Conservation (phyloP, 352 stramenopile genomes). For the Globisporangium apiculatum region DNA sequence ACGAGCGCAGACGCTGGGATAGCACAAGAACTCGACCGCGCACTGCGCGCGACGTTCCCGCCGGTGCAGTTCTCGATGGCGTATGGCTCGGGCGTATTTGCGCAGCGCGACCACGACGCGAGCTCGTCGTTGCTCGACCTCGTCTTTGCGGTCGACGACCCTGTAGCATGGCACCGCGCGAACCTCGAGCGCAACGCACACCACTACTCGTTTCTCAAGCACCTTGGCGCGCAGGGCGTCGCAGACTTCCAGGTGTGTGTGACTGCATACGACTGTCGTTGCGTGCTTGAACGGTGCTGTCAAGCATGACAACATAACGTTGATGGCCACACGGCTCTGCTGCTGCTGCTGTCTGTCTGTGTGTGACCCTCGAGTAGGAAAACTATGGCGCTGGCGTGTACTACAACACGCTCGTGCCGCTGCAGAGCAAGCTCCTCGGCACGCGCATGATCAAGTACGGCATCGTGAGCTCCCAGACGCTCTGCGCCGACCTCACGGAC, state of each 20-base stretch:
- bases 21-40: constrained; percentile 28
- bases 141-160: constrained; percentile 83
- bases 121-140: constrained; percentile 84
- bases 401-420: constrained; percentile 80
- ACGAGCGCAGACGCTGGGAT: neutral
- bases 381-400: constrained; percentile 78
- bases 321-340: too few relatives aligned
- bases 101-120: constrained; percentile 67
- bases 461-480: constrained; percentile 72
- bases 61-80: constrained; percentile 73
- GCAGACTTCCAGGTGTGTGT: constrained; percentile 39
- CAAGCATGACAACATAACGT: too few relatives aligned
- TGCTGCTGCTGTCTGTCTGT: too few relatives aligned
- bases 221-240: constrained; percentile 48
- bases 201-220: constrained; percentile 81
- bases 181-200: constrained; percentile 69
- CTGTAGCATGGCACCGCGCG: constrained; percentile 68
- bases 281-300: too few relatives aligned
- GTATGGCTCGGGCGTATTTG: constrained; percentile 80
- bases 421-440: constrained; percentile 45
- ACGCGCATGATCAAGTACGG: constrained; percentile 86
- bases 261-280: too few relatives aligned
- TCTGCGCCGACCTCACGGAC: constrained; percentile 65
- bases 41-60: constrained; percentile 63
- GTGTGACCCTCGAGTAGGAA: constrained; percentile 18